Base-by-base conservation (phyloP, 768 basidiomycete genomes). In the Xerocomus brunneocitrinus region DNA sequence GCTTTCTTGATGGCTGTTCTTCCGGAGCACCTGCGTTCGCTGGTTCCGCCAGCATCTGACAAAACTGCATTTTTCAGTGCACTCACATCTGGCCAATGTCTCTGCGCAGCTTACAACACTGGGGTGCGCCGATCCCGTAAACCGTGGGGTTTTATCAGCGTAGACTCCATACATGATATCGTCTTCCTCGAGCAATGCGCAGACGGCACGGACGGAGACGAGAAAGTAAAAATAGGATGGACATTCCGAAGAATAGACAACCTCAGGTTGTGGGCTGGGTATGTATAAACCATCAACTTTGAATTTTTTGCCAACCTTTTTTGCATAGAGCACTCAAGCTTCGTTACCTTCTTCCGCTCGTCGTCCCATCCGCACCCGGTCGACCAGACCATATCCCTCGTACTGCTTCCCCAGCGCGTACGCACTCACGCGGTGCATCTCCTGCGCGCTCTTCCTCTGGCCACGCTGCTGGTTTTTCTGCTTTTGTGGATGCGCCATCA, bases 241-340 rank as follows among this genome's bases (percentile, higher is more conserved):
- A 91, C 91, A 19, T 95, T 92, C 66, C 74, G 93, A 55, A 72
- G 91, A 52, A 89, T 84, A 2, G 93, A 95, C 68, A 95, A 95
- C 65, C 71, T 95, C 28, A 76, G 89, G 25, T 67, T 92, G 22
- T 95, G 89, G 86, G 85, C 82, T 41, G 92, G 88, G 90, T 92
- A 64, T 49, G 87, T 80, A 24, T 31, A 24, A 27, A 1, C 10
- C 8, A 8, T 28, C 9, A 4, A 27, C 9, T 34, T 35, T 8
- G 32, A 35, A 38, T 31, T 16, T 5, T 3, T 9, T 4, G 0
- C 41, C 55, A 42, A 58, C 47, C 19, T 41, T 38, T 43, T 52
- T 31, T 55, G n/a, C 24, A 5, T 27, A 87, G 91, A 2, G 91
- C 92, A 0, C 73, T 95, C 56, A 92, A 89, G 62, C 72, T 94